Base-by-base conservation (phyloP, 345 rosid species). In the Isatis tinctoria region DNA sequence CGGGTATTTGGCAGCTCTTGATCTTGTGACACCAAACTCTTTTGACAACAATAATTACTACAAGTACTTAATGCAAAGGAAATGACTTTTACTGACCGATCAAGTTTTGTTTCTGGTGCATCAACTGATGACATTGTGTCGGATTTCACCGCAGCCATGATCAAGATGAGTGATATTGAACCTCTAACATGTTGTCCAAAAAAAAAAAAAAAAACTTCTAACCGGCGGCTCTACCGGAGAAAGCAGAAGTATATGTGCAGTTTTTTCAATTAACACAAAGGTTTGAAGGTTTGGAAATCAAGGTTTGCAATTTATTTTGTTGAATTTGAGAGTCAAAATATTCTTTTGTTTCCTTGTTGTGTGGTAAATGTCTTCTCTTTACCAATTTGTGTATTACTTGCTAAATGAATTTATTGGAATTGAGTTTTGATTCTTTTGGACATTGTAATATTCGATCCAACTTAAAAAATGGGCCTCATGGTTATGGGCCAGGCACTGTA, bases 21-120 rank as follows among this genome's bases (percentile, higher is more conserved):
- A 87, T 54, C 67, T 72, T 52, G 83, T 82, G 39, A 85, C 89
- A 0, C 84, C 89, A 0, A 72, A 81, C 60, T 73, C 73, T 6
- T 84, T 88, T 56, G 90, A 76, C 66, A 84, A 84, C 20, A n/a
- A n/a, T n/a, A 83, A 79, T 52, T 86, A 83, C 70, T 84, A 76
- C 80, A 82, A 69, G 49, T 84, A 78, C 56, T 75, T 86, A 14
- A 63, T 82, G 70, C 82, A 75, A 28, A 80, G n/a, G 67, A 80
- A 82, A 65, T 86, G 92, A 52, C 85, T 86, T n/a, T 77, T 86
- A 2, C 56, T 20, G 9, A 74, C 82, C 0, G 89, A 88, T 54
- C 87, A 86, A 53, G 81, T 74, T 17, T 75, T 87, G 13, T 78
- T 78, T 60, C 78, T 2, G 86, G 83, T 2, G 83, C 85, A 3